Conservation (phyloP, 306 rosid species). For the Phaseolus lunatus region DNA sequence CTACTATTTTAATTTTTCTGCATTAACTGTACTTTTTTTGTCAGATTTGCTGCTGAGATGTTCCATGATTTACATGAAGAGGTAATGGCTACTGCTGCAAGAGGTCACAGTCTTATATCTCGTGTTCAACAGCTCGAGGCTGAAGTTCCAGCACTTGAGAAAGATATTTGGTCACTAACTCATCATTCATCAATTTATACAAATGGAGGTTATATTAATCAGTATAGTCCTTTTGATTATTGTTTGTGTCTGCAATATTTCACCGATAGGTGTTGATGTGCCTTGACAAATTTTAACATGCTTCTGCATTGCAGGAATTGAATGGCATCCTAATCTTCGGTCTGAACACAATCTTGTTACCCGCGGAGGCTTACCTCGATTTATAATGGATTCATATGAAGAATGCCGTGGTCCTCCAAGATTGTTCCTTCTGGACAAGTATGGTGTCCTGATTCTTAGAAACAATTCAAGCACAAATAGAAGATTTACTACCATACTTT, state of each 20-base stretch:
- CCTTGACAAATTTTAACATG: constrained; percentile 20
- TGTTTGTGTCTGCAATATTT: constrained; percentile 24
- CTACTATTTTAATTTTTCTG: constrained; percentile 14
- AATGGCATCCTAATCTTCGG: constrained; percentile 88
- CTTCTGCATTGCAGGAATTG: constrained; percentile 70
- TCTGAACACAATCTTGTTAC: constrained; percentile 71
- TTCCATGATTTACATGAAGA: constrained; percentile 97
- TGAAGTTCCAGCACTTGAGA: constrained; percentile 91
- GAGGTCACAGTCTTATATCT: constrained; percentile 82
- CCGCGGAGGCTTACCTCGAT: constrained; percentile 88
- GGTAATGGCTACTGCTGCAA: constrained; percentile 83
- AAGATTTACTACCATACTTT: background rate
- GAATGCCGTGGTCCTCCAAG: constrained; percentile 93
- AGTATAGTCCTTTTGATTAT: constrained; percentile 29
- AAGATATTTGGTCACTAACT: constrained; percentile 72
- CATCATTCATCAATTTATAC: constrained; percentile 68
- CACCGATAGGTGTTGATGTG: constrained; percentile 4
- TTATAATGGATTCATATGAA: constrained; percentile 96
- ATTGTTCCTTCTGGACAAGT: constrained; percentile 95
- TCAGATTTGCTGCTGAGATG: constrained; percentile 95
- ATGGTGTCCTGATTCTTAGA: constrained; percentile 45
- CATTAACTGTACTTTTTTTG: constrained; percentile 42
- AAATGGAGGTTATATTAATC: constrained; percentile 68
- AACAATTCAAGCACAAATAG: background rate
- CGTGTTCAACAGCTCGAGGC: constrained; percentile 98